Evolutionary conservation across 305 asterid genomes (phyloP).

Genomic region (Vinca major): DNA sequence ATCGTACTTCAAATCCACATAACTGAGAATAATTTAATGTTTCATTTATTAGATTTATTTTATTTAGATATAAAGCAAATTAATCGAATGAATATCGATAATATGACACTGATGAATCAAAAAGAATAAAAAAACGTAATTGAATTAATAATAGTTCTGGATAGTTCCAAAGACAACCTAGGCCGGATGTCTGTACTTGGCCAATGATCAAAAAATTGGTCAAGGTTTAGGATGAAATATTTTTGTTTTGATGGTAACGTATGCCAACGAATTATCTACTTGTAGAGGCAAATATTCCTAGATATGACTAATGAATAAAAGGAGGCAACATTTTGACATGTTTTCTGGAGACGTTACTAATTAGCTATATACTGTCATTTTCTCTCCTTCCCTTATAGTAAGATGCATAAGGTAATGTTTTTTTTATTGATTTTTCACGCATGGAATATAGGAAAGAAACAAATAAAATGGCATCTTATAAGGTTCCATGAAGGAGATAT

Average conservation of each 20-base stretch:
- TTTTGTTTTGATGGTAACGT: too few relatives aligned
- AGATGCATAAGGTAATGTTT: neutral
- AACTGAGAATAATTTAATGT: too few relatives aligned
- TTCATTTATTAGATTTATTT: too few relatives aligned
- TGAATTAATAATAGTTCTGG: too few relatives aligned
- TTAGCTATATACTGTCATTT: neutral
- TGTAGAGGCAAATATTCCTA: neutral
- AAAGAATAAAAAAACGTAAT: too few relatives aligned
- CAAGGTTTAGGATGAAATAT: too few relatives aligned
- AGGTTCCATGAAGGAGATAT: neutral
- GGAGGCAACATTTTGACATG: neutral
- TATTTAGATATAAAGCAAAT: too few relatives aligned
- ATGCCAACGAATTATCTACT: neutral
- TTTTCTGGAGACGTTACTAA: neutral
- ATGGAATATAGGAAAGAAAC: too few relatives aligned
- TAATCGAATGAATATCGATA: too few relatives aligned
- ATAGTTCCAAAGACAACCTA: neutral
- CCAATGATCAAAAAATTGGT: neutral
- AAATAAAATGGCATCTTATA: neutral
- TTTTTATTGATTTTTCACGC: neutral
- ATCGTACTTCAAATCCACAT: too few relatives aligned
- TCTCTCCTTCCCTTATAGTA: too few relatives aligned
- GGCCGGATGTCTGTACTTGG: neutral
- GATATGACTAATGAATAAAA: neutral
- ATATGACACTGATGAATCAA: too few relatives aligned